phyloP scores from a whole-genome alignment of 768 basidiomycete species.

The Boletus huronensis region DNA sequence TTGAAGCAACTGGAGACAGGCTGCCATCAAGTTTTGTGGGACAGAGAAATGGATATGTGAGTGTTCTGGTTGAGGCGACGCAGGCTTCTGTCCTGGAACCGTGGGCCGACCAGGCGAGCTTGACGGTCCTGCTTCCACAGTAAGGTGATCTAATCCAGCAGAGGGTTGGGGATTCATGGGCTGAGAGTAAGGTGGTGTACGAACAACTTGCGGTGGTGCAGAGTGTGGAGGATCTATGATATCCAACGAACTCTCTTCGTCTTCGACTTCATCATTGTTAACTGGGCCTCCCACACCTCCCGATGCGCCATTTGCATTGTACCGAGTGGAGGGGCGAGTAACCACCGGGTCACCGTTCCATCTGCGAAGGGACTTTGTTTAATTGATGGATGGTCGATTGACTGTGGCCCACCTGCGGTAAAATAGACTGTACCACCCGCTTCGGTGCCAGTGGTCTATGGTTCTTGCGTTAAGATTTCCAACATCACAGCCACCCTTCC shows the following conservation, averaged over 20 bases:
- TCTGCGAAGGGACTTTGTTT: constrained; percentile 33
- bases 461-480: constrained; percentile 71
- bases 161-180: constrained; percentile 11
- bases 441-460: constrained; percentile 76
- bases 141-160: constrained; percentile 13
- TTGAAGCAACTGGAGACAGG: constrained; percentile 59
- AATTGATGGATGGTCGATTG: not conserved
- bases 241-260: constrained; percentile 49
- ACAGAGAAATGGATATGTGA: constrained; percentile 47
- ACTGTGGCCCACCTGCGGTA: constrained; percentile 49
- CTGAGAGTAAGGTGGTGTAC: constrained; percentile 23
- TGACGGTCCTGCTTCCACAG: constrained; percentile 20
- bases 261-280: constrained; percentile 46
- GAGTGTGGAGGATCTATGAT: constrained; percentile 34
- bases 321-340: constrained; percentile 44
- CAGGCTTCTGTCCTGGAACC: constrained; percentile 3
- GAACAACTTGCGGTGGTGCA: constrained; percentile 26
- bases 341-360: constrained; percentile 68
- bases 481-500: constrained; percentile 63
- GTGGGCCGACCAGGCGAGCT: constrained; percentile 15
- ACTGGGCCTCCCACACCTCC: constrained; percentile 29
- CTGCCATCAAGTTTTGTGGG: constrained; percentile 53
- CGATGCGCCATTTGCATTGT: constrained; percentile 30
- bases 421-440: constrained; percentile 75
- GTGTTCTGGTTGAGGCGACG: constrained; percentile 34